A percentile compares a stretch with the other conserved stretches of the same genome.
Conservation (phyloP, 2,329 filamentous ascomycete genomes). For the Gremmenia infestans region DNA sequence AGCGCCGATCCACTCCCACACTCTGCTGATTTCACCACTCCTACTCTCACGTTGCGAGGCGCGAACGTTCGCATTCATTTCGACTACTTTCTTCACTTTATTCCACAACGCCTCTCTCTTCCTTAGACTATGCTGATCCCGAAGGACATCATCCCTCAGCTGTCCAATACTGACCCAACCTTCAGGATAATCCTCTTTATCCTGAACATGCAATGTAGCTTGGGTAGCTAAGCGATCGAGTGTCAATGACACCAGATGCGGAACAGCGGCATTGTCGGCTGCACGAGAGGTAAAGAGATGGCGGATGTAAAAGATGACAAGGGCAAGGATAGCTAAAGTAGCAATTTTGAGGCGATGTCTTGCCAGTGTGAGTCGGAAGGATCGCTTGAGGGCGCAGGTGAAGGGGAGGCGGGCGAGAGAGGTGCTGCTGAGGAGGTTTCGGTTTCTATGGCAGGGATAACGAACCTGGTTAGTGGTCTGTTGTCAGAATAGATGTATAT, state of each 20-base stretch:
- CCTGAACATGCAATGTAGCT: constrained; percentile 69
- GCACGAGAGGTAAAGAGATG: constrained; percentile 57
- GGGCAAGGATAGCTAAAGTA: constrained; percentile 50
- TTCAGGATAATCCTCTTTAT: constrained; percentile 60
- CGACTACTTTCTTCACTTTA: constrained; percentile 76
- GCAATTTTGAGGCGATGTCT: constrained; percentile 83
- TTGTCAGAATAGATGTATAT: constrained; percentile 48
- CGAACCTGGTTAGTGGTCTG: constrained; percentile 79
- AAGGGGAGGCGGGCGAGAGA: constrained; percentile 90
- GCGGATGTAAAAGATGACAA: constrained; percentile 57
- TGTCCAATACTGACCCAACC: constrained; percentile 83
- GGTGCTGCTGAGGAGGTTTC: constrained; percentile 69
- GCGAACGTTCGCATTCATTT: constrained; percentile 89
- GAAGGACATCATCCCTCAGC: constrained; percentile 82
- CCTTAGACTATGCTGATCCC: constrained; percentile 70
- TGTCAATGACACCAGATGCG: constrained; percentile 76
- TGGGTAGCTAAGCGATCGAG: constrained; percentile 78
- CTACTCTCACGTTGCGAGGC: constrained; percentile 63
- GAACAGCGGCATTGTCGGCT: constrained; percentile 63
- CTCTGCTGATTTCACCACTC: constrained; percentile 60
- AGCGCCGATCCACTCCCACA: constrained; percentile 67
- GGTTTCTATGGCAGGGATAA: constrained; percentile 67
- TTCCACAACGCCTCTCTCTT: constrained; percentile 81
- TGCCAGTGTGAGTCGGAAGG: constrained; percentile 74
- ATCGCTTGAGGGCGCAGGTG: constrained; percentile 73